A percentile compares a stretch with the other conserved stretches of the same genome.
Evolutionary conservation across 169 alveolate species (phyloP).

Genomic region (Eimeria acervulina): DNA sequence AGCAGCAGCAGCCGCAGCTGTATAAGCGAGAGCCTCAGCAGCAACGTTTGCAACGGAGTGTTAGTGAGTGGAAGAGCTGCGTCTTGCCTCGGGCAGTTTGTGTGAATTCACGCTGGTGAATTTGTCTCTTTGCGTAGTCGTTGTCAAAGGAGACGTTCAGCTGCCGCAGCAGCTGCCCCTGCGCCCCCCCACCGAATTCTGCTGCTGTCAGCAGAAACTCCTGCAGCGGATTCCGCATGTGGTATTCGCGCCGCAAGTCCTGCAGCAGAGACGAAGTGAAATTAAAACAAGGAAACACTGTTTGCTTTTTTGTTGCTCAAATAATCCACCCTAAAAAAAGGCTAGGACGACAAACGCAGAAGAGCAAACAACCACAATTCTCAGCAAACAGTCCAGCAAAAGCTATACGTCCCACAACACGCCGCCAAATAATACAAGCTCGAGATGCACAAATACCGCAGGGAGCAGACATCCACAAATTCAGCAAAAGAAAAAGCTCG

Average conservation of each 20-base stretch:
- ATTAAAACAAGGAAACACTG: not conserved
- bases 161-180: slow-evolving; percentile 66
- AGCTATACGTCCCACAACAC: not conserved
- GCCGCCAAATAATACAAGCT: not conserved
- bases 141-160: slow-evolving; percentile 73
- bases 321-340: no score
- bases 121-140: slow-evolving; percentile 35
- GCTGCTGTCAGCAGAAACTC: slow-evolving; percentile 78
- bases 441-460: not conserved
- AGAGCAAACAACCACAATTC: not conserved
- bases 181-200: slow-evolving; percentile 63
- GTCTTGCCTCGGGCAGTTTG: slow-evolving; percentile 59
- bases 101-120: slow-evolving; percentile 56
- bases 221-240: slow-evolving; percentile 77
- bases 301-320: no score
- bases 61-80: not conserved
- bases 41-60: not conserved
- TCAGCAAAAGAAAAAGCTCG: not conserved
- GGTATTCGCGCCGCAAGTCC: slow-evolving; percentile 67
- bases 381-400: not conserved
- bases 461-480: not conserved
- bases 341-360: not conserved
- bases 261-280: slow-evolving; percentile 7
- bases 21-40: not conserved
- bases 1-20: not conserved